These are phyloP conservation scores for Venturia effusa DNA, from an alignment of 2,329 filamentous ascomycete genomes.

Conservation along the genomic window DNA sequence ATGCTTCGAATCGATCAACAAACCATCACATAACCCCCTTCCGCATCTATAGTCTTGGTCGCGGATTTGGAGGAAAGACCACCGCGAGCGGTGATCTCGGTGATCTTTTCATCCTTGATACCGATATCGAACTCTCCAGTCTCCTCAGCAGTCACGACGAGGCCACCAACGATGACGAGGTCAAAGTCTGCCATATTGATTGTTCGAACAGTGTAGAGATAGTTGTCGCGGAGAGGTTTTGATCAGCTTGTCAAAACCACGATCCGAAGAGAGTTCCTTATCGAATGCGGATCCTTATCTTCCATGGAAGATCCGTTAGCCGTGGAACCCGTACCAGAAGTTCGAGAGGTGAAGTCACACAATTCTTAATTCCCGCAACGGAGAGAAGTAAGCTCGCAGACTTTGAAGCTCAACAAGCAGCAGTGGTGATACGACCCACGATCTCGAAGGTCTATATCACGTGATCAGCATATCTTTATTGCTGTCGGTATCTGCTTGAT, in stretches of 20 bases:
- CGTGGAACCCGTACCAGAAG: not conserved
- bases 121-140: conserved; percentile 30
- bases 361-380: not conserved
- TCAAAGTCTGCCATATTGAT: conserved; percentile 17
- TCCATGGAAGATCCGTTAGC: not conserved
- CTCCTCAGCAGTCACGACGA: conserved; percentile 31
- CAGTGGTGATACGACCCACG: not conserved
- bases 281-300: not conserved
- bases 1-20: not conserved
- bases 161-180: conserved; percentile 31
- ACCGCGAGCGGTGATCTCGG: conserved; percentile 23
- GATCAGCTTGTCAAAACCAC: not conserved
- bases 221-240: too few relatives aligned
- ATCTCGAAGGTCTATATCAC: too few relatives aligned
- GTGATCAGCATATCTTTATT: too few relatives aligned
- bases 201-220: not conserved
- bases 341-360: not conserved
- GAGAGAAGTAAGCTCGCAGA: not conserved
- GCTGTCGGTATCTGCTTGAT: too few relatives aligned
- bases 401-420: not conserved
- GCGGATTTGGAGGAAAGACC: conserved; percentile 20
- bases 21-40: conserved; percentile 35
- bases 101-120: conserved; percentile 33
- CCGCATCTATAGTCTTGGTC: conserved; percentile 28
- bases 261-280: not conserved